Evolutionary conservation across 2,329 filamentous ascomycete genomes (phyloP), one percentile per base, ranked within the genome.

Genomic region (Aspergillus hortae): DNA sequence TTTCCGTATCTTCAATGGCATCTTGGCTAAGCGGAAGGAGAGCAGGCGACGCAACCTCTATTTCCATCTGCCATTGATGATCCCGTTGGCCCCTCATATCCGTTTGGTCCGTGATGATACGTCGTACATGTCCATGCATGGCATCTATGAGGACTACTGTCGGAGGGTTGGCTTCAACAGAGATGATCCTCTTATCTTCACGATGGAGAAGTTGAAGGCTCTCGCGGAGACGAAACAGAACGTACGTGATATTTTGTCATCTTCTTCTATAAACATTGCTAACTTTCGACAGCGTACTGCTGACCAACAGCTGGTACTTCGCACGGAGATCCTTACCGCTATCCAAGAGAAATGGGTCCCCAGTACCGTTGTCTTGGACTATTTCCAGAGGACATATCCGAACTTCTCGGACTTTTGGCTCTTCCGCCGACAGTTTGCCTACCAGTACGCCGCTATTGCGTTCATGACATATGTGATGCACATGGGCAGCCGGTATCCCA

Each of bases 401-500:
- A 87, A 89, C 57, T 99, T 90, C 71, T 84, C 89, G 43, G 92
- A 96, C 64, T 96, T 97, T 79, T 99, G 92, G 91, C 83, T 99
- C 52, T 99, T 99, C 89, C 89, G 94, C 53, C 87, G 92, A 53
- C 92, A 96, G 60, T 96, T 99, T 75, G 89, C 90, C 19, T 96
- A 97, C 77, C 94, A 99, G 74, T 86, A 96, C 56, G 92, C 94
- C 17, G 85, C 92, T 1, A 81, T 97, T 58, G 96, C 94, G 1
- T 99, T 99, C 76, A 96, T 99, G 88, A 97, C 94, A 4, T 99
- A 97, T 68, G 88, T 96, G 53, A 87, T 99, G 77, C 92, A 92
- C 75, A 97, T 99, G 85, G 90, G 92, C 68, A 90, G 90, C 69
- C 89, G 94, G 27, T 96, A 94, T 71, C 95, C 94, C 5, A 90